Evolutionary conservation across 2,329 filamentous ascomycete species (phyloP), one percentile per base, ranked within the genome.

Genomic region (Arachnomyces sp.): DNA sequence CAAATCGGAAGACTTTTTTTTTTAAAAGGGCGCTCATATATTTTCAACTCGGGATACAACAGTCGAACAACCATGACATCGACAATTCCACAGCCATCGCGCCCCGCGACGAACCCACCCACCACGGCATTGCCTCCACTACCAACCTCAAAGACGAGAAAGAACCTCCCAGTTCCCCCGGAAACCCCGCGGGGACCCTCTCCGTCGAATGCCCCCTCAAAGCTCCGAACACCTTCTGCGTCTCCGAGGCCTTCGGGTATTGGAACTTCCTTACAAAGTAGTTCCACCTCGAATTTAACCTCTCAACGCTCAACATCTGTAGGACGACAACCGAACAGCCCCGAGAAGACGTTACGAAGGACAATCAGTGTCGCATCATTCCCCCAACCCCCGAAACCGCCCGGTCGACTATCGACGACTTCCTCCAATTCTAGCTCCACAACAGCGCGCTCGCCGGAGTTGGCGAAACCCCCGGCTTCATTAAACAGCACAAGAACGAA

Each of bases 321-420:
- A 28, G 65, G 78, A 11, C 80, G 77, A 46, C 68, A 69, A 4
- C 53, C 71, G 9, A 59, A 59, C 30, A 67, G 67, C 25, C 69
- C 77, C 4, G 78, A 79, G 17, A 89, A 82, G 61, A 78, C 81
- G 1, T 65, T 95, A 40, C 80, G 88, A 46, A 93, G 93, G 65
- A 85, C 85, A 1, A 83, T 94, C 55, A 95, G 89, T 71, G 94
- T 95, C 56, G 90, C 89, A 57, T 82, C 87, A 1, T 95, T 96
- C 56, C 90, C 90, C 21, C 85, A 94, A 49, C 90, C 90, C 11
- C 90, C 90, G 11, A 81, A 81, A 50, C 77, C 80, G 35, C 73
- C 75, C 39, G 72, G 66, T 68, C 52, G 87, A 74, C 64, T 68
- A 79, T 42, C 85, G 77, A 38, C 77, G 73, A 40, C 76, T 57